Evolutionary conservation across 306 rosid species (phyloP), one percentile per base, ranked within the genome.

Genomic region (Senna tora): DNA sequence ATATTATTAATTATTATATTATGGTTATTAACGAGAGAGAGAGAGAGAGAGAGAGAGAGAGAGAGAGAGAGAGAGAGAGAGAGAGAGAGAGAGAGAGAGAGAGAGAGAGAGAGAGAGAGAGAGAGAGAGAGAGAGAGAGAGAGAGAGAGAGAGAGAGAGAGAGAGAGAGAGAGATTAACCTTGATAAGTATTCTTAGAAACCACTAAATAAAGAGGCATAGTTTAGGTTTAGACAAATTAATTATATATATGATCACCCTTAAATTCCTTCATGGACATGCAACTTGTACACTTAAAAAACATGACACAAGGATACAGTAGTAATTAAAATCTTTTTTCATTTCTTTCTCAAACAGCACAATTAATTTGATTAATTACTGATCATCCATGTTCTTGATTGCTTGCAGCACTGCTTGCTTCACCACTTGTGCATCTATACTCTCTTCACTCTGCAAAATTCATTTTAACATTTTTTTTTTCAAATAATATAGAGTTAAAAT

Each of bases 351-450:
- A 36, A 36, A 59, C 82, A 46, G 43, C n/a, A n/a, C n/a, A n/a
- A n/a, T n/a, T 46, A 25, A 25, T 25, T 25, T 25, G 30, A 25
- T 36, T 36, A 7, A 36, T 36, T 36, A 36, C 39, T 36, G n/a
- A n/a, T n/a, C 39, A 7, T 88, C 87, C 81, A 78, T 77, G 61
- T 75, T 87, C 79, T 70, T 78, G 78, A 93, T 81, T 58, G 98
- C 97, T 80, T 76, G 82, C 70, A 84, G 43, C 71, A 93, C 97
- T 30, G 93, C 89, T 68, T 83, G 87, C 82, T 89, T 86, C 86
- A 93, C 98, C 90, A 87, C 80, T 80, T 86, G 92, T 51, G 89
- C 87, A 58, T 93, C 89, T 19, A 90, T 72, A 76, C 76, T 84
- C 42, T 83, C 82, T 69, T 85, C 79, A 78, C 81, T 83, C 96